These are phyloP conservation scores for Vanrija sp. DNA, from an alignment of 1,284 basidiomycete genomes.

Conservation along the genomic window DNA sequence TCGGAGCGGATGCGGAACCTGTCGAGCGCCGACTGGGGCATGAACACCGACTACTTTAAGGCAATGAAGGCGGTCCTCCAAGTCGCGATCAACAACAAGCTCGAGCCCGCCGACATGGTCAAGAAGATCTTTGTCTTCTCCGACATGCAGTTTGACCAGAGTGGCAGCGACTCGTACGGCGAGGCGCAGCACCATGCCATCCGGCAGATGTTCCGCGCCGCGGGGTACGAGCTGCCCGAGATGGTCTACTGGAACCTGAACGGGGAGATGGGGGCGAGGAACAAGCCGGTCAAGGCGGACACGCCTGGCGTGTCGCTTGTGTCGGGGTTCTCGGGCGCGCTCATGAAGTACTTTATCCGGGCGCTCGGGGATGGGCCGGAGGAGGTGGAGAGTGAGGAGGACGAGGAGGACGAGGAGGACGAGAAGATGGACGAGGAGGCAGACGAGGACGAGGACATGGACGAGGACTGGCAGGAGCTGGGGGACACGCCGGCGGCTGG, in stretches of 20 bases:
- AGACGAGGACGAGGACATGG: conserved; percentile 28
- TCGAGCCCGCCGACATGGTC: conserved; percentile 66
- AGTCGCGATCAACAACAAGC: conserved; percentile 55
- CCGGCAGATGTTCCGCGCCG: conserved; percentile 54
- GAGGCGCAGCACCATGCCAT: conserved; percentile 63
- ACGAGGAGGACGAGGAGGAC: conserved; percentile 17
- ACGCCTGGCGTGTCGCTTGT: conserved; percentile 61
- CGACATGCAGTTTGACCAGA: conserved; percentile 69
- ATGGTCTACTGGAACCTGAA: conserved; percentile 49
- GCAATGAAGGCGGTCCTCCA: conserved; percentile 52
- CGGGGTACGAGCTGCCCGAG: conserved; percentile 65
- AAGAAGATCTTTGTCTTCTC: conserved; percentile 68
- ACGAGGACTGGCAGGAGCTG: conserved; percentile 41
- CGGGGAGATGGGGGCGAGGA: conserved; percentile 11
- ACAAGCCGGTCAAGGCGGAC: conserved; percentile 55
- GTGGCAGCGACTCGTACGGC: conserved; percentile 47
- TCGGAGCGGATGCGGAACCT: conserved; percentile 50
- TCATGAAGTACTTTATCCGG: conserved; percentile 68
- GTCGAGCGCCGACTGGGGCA: conserved; percentile 51
- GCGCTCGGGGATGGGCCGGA: conserved; percentile 37
- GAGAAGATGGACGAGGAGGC: conserved; percentile 26
- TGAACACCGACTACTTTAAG: conserved; percentile 57
- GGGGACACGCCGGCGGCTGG: conserved; percentile 32
- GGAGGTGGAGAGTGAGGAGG: conserved; percentile 30
- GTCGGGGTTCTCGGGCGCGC: conserved; percentile 62